Evolutionary conservation across 257 asterid species (phyloP).

Genomic region (Sherardia arvensis): DNA sequence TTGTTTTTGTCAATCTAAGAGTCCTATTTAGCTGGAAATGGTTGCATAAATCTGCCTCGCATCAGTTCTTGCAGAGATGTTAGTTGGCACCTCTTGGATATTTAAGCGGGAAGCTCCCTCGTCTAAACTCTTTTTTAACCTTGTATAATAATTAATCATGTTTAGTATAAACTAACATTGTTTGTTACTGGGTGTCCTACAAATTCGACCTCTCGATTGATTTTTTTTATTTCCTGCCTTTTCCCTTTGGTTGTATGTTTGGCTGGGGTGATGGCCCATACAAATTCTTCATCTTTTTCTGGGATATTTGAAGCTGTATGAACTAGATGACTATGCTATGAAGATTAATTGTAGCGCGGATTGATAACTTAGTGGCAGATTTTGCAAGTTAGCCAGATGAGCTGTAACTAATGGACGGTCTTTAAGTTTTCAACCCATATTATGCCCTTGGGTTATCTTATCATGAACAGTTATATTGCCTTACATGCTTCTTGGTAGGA

Average conservation of each 20-base stretch:
- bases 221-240: background rate
- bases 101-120: background rate
- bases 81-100: background rate
- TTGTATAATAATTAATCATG: no score
- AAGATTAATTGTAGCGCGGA: background rate
- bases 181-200: background rate
- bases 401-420: background rate
- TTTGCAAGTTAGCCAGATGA: background rate
- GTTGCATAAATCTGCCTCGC: background rate
- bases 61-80: no score
- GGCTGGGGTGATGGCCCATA: background rate
- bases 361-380: background rate
- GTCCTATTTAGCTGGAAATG: background rate
- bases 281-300: background rate
- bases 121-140: background rate
- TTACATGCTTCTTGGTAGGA: no score
- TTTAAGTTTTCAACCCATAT: background rate
- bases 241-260: no score
- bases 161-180: background rate
- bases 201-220: background rate
- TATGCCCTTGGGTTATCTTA: no score
- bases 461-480: background rate
- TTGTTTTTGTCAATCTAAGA: background rate
- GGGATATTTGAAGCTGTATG: background rate
- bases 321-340: background rate